Evolutionary conservation across 2,329 filamentous ascomycete species (phyloP), one percentile per base, ranked within the genome.

Genomic region (Alternaria ventricosa): DNA sequence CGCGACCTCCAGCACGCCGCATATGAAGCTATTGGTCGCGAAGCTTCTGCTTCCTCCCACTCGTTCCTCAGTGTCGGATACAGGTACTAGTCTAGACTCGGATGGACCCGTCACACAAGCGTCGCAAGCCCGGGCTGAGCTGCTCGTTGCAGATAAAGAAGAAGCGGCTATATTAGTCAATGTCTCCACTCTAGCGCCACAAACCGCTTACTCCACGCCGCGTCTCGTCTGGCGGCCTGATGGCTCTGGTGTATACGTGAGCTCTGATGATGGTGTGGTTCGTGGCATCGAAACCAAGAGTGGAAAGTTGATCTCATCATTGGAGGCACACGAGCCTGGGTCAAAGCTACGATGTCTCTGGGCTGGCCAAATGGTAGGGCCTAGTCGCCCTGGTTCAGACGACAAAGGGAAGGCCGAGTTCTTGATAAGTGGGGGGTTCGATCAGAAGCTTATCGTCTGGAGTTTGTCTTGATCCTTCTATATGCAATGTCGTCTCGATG

Each of bases 401-500:
- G 36, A 36, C 33, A 33, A 46, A 27, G 46, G 46, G 67, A 69
- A 53, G n/a, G 81, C 83, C 63, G 88, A 90, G 75, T 83, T 85
- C 75, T 71, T 90, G 57, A 81, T 90, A 28, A 89, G 86, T 77
- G 88, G 88, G 23, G 89, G 88, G 1, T 90, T 90, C 76, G 88
- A 90, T 78, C 87, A 87, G 71, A 84, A 79, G 65, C 76, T 90
- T 64, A 82, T 90, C 65, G 75, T 89, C 33, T 90, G 88, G 88
- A 66, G 55, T 36, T 22, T 56, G 27, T 65, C 23, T 25, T 59
- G n/a, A 60, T 53, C 28, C 43, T 25, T 53, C 15, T 36, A 22
- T 41, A 47, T 23, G 30, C 20, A 53, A 11, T 23, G 13, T 27
- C 27, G 23, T 60, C 33, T 43, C 6, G n/a, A 41, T 12, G n/a